Base-by-base conservation (phyloP, 352 stramenopile species). In the Halophytophthora batemanensis region DNA sequence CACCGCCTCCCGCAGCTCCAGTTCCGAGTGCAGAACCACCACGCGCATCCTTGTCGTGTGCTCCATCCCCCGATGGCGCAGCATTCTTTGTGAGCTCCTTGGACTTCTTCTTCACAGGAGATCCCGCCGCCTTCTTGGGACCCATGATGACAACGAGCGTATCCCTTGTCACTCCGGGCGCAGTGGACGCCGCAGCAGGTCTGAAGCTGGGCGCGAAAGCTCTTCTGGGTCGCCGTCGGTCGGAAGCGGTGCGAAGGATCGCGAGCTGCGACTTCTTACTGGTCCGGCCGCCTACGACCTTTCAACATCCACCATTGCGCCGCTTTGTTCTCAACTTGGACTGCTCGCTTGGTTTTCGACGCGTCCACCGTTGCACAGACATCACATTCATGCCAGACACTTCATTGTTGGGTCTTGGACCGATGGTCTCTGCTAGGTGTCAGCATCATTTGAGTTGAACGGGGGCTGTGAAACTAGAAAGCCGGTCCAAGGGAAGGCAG, bases 31-130 rank as follows among this genome's bases (percentile, higher is more conserved):
- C 31, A 22, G 25, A 34, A 22, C 56, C 56, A 31, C 41, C 19
- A 6, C 74, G 65, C 29, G 51, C 25, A 43, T 84, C 66, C 28
- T 66, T 66, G 46, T 82, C 77, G 45, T 67, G 53, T 12, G 53
- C 55, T 43, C 72, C 65, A 13, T 69, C 64, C 50, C 49, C 64
- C 6, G 34, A 44, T 53, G 42, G 21, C 33, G 42, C 36, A 35
- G 51, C 38, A 14, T 41, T 31, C 52, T 79, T 76, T 42, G 56
- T 39, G 8, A 61, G 46, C 37, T 87, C 71, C 50, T 87, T 87
- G 11, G 51, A 39, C 45, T 83, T 90, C 73, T 86, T 88, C 62
- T 84, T 87, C 45, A 70, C 52, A 19, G 75, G 62, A 19, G 70
- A 80, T 6, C 53, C 56, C 35, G 45, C 51, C 0, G 61, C 33